Conservation (phyloP, 108 stramenopile species). For the Nannochloropsis salina region DNA sequence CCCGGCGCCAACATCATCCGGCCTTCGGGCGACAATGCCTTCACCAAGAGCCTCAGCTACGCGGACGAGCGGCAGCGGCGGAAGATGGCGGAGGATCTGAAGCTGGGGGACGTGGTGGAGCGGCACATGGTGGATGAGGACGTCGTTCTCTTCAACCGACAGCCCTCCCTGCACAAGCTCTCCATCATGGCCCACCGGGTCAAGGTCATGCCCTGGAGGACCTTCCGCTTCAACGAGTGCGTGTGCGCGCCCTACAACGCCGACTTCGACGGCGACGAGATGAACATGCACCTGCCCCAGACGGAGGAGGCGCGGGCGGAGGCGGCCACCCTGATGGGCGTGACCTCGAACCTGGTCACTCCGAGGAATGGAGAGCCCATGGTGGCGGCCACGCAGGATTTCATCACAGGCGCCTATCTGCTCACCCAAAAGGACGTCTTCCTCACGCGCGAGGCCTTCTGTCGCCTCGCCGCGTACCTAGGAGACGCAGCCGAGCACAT, state of each 20-base stretch:
- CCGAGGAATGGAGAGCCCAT: slow-evolving; percentile 96
- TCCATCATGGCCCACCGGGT: slow-evolving; percentile 94
- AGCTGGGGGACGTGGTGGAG: slow-evolving; percentile 91
- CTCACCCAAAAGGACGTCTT: slow-evolving; percentile 89
- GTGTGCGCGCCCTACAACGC: slow-evolving; percentile 97
- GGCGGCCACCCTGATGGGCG: slow-evolving; percentile 84
- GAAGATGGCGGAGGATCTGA: slow-evolving; percentile 66
- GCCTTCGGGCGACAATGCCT: slow-evolving; percentile 55
- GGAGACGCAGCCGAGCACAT: slow-evolving; percentile 79
- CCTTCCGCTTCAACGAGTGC: slow-evolving; percentile 97
- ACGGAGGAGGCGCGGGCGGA: slow-evolving; percentile 98
- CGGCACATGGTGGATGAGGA: slow-evolving; percentile 97
- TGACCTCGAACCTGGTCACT: slow-evolving; percentile 87
- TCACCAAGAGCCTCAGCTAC: slow-evolving; percentile 73
- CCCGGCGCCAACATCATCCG: slow-evolving; percentile 90
- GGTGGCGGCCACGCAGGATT: slow-evolving; percentile 92
- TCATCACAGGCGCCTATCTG: slow-evolving; percentile 79
- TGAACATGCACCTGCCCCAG: slow-evolving; percentile 99
- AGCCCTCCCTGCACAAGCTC: slow-evolving; percentile 95
- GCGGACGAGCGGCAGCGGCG: slow-evolving; percentile 65
- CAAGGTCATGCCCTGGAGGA: slow-evolving; percentile 84
- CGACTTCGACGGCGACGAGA: slow-evolving; percentile 99
- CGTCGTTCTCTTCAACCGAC: slow-evolving; percentile 97
- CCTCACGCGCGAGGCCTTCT: slow-evolving; percentile 75
- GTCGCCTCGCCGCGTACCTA: slow-evolving; percentile 74